Evolutionary conservation across 139 green algal genomes (phyloP).

Genomic region (Auxenochlorella protothecoides): DNA sequence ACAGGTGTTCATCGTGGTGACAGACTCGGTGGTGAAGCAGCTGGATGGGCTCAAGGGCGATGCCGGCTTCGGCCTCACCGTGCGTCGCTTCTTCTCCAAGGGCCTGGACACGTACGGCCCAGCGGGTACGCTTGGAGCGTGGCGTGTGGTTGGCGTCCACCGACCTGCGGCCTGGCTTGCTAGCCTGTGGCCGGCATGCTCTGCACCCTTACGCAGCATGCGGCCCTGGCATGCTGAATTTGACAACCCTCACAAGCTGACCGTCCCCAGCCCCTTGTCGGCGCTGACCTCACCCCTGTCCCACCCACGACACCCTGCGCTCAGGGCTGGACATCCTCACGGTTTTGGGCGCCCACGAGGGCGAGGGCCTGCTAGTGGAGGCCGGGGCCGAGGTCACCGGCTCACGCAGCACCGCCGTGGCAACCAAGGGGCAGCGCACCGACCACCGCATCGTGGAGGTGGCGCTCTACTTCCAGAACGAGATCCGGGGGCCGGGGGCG

Average conservation of each 20-base stretch:
- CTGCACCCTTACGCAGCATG: too few species aligned
- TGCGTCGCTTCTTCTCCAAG: conserved; percentile 35
- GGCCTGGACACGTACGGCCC: conserved; percentile 58
- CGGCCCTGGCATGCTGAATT: neutral
- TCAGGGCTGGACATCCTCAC: conserved; percentile 58
- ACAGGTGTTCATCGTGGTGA: conserved; percentile 52
- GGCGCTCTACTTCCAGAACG: conserved; percentile 56
- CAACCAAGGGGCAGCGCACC: conserved; percentile 31
- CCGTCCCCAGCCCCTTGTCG: neutral
- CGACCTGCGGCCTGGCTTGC: too few species aligned
- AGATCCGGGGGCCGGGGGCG: conserved; percentile 19
- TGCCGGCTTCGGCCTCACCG: neutral
- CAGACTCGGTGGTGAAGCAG: conserved; percentile 62
- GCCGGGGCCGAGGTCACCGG: conserved; percentile 35
- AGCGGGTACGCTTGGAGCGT: conserved; percentile 19
- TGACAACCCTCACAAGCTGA: neutral
- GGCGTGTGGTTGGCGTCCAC: too few species aligned
- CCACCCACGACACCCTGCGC: neutral
- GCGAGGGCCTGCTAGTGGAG: conserved; percentile 59
- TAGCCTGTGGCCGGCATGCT: too few species aligned
- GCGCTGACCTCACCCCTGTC: too few species aligned
- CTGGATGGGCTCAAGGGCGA: conserved; percentile 63
- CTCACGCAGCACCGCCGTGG: conserved; percentile 18
- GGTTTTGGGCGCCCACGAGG: conserved; percentile 60
- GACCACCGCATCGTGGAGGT: conserved; percentile 54